These are phyloP conservation scores for Prunella vulgaris DNA, from an alignment of 257 asterid species.

Conservation along the genomic window DNA sequence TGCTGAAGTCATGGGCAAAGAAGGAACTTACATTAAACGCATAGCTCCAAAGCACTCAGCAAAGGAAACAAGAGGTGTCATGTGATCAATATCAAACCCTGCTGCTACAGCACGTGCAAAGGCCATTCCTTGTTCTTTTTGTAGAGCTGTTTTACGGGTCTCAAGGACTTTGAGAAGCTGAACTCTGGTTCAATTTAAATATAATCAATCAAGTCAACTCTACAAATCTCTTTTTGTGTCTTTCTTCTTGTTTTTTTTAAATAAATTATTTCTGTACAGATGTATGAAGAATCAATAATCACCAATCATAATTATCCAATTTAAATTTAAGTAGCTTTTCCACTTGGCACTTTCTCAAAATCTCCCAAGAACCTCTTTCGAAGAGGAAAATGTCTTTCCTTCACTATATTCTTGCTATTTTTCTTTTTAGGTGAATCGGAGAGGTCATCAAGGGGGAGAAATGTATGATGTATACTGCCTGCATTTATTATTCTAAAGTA, in stretches of 20 bases:
- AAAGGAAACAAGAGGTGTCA: slow-evolving; percentile 67
- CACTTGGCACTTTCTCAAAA: neutral
- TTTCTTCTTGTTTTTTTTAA: neutral
- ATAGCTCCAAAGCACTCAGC: slow-evolving; percentile 86
- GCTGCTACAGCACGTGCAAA: slow-evolving; percentile 98
- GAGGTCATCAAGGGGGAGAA: neutral
- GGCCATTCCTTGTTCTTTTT: slow-evolving; percentile 96
- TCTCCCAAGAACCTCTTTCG: neutral
- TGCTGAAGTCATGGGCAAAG: slow-evolving; percentile 5
- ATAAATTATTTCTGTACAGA: neutral
- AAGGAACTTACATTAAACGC: slow-evolving; percentile 63
- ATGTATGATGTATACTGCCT: neutral
- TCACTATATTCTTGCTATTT: neutral
- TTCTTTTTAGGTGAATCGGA: neutral
- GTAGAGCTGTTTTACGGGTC: slow-evolving; percentile 70
- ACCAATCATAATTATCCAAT: neutral
- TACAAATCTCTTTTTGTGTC: neutral
- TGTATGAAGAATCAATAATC: slow-evolving; percentile 4
- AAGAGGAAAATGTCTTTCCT: slow-evolving; percentile 5
- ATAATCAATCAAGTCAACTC: slow-evolving; percentile 22
- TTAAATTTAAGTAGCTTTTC: neutral
- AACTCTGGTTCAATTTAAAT: slow-evolving; percentile 49
- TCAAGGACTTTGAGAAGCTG: slow-evolving; percentile 87
- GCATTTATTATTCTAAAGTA: neutral
- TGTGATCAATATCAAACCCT: slow-evolving; percentile 75